Base-by-base conservation (phyloP, 495 filamentous ascomycete species). In the Aspergillus carlsbadensis region DNA sequence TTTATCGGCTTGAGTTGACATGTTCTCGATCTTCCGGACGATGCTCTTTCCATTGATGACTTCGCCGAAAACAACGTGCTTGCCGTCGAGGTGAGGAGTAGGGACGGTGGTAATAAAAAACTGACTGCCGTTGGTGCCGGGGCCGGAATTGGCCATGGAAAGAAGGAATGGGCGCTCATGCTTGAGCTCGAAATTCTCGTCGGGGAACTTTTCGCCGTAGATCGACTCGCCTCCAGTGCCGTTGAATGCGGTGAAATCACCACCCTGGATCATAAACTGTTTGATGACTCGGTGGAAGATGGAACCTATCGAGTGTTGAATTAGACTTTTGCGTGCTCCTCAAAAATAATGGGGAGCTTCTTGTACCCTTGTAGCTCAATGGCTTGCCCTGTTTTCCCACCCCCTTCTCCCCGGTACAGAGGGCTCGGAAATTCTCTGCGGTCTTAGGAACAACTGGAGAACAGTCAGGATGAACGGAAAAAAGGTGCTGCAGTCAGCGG, bases 181-280 rank as follows among this genome's bases (percentile, higher is more conserved):
- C 82, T 94, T 95, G 62, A 89, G 77, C 22, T 88, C 79, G 66
- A 98, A 98, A 71, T 96, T 96, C 80, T 99, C 94, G 66, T 99
- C 94, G 65, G 88, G 90, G 67, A 99, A 99, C 75, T 97, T 98
- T 63, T 89, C 88, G 66, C 94, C 94, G 69, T 99, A 99, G 71
- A 99, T 98, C 22, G 88, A 93, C 78, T 98, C 94, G 65, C 94
- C 94, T 52, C 94, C 94, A 21, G 95, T 98, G 52, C 94, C 90
- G 72, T 99, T 93, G 70, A 91, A 93, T 22, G 84, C 86, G 29
- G 94, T 99, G 74, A 99, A 99, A 71, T 99, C 94, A 70, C 94
- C 94, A 63, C 95, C 94, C 74, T 99, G 94, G 70, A 97, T 92
- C 94, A 99, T 99, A 78, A 99, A 99, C 60, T 87, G 81, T 77